Evolutionary conservation across 2,329 filamentous ascomycete genomes (phyloP).

Genomic region (Teratosphaeriaceae sp.): DNA sequence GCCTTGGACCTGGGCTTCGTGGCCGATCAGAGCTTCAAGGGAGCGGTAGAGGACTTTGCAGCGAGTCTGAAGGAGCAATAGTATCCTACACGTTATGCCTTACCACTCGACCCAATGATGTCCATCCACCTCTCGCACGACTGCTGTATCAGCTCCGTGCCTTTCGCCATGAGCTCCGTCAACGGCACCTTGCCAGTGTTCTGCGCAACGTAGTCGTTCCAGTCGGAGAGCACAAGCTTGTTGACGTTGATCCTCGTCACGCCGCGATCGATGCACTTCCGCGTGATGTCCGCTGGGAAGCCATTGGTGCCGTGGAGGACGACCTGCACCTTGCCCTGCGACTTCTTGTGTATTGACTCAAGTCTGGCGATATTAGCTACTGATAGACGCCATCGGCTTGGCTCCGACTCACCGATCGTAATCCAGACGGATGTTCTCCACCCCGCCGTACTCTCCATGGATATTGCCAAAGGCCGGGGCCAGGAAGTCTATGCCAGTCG

Average conservation of each 20-base stretch:
- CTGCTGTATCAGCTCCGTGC: constrained; percentile 32
- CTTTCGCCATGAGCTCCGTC: constrained; percentile 20
- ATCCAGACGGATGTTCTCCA: constrained; percentile 54
- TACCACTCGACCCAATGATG: constrained; percentile 36
- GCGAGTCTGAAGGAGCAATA: constrained; percentile 22
- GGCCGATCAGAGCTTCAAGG: constrained; percentile 42
- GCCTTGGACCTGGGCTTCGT: constrained; percentile 49
- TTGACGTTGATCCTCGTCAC: constrained; percentile 55
- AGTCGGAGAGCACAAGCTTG: constrained; percentile 41
- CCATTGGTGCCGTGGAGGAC: constrained; percentile 55
- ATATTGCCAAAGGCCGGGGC: constrained; percentile 73
- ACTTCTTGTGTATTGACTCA: constrained; percentile 42
- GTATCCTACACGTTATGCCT: constrained; percentile 20
- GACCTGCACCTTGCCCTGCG: constrained; percentile 42
- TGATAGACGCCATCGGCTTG: neutral
- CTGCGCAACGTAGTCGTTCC: constrained; percentile 11
- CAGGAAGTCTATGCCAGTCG: constrained; percentile 65
- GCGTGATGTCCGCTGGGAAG: constrained; percentile 49
- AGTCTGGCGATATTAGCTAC: constrained; percentile 26
- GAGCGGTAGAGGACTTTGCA: constrained; percentile 40
- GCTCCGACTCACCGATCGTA: constrained; percentile 40
- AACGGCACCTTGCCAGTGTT: constrained; percentile 14
- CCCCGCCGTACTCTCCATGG: constrained; percentile 68
- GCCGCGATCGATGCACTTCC: constrained; percentile 48
- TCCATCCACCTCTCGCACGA: constrained; percentile 53